Percentiles rank a stretch among this genome's conserved stretches.
phyloP scores from a whole-genome alignment of 768 basidiomycete genomes.

The Leccinellum albellum region DNA sequence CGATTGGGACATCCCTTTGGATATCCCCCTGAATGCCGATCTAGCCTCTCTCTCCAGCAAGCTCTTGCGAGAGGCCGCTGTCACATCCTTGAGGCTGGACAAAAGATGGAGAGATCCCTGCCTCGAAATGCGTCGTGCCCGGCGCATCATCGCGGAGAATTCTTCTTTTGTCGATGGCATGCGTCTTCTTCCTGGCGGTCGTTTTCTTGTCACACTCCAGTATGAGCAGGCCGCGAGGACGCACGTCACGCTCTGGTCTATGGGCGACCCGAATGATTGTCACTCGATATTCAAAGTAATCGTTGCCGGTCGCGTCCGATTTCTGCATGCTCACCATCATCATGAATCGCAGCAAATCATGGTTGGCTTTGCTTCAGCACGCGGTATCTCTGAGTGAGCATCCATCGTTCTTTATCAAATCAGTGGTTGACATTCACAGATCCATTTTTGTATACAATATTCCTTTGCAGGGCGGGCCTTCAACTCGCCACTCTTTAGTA shows the following conservation, averaged over 20 bases:
- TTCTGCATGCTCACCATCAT: constrained; percentile 32
- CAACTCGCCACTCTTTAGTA: constrained; percentile 3
- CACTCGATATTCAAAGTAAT: constrained; percentile 29
- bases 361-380: constrained; percentile 19
- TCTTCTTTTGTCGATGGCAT: constrained; percentile 42
- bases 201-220: constrained; percentile 47
- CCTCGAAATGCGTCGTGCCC: constrained; percentile 35
- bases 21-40: constrained; percentile 36
- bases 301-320: constrained; percentile 30
- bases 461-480: constrained; percentile 6
- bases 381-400: constrained; percentile 17
- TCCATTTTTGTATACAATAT: constrained; percentile 25
- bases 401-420: not conserved
- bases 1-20: constrained; percentile 36
- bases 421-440: constrained; percentile 7
- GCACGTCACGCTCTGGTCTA: constrained; percentile 43
- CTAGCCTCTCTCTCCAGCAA: constrained; percentile 35
- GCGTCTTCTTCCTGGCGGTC: constrained; percentile 44
- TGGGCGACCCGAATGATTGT: constrained; percentile 26
- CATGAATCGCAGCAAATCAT: constrained; percentile 16
- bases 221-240: constrained; percentile 34
- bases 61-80: constrained; percentile 39
- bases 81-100: constrained; percentile 47
- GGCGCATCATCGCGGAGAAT: constrained; percentile 32
- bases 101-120: constrained; percentile 44